phyloP scores from a whole-genome alignment of 495 filamentous ascomycete species.

The Emericellopsis terricola region DNA sequence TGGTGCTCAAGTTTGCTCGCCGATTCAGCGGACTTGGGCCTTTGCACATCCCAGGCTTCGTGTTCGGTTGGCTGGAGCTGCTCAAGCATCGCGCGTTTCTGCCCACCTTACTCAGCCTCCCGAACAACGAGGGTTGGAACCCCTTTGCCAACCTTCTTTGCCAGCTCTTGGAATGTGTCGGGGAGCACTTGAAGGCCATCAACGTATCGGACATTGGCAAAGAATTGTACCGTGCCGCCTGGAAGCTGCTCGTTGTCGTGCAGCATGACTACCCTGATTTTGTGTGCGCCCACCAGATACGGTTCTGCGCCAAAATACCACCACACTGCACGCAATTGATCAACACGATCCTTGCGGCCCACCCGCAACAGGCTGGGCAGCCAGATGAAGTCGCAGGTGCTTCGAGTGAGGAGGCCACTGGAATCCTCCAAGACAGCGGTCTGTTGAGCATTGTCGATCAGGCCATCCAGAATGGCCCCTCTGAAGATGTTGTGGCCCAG shows the following conservation, averaged over 20 bases:
- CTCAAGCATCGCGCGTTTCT: constrained; percentile 76
- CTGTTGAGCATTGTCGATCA: constrained; percentile 52
- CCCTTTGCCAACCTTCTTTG: constrained; percentile 59
- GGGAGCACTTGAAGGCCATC: constrained; percentile 59
- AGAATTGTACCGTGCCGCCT: constrained; percentile 65
- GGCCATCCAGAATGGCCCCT: constrained; percentile 38
- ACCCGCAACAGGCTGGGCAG: constrained; percentile 23
- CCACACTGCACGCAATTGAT: constrained; percentile 73
- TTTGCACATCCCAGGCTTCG: constrained; percentile 56
- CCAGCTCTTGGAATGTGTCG: constrained; percentile 54
- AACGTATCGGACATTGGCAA: constrained; percentile 52
- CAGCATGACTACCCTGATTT: constrained; percentile 94
- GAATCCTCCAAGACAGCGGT: constrained; percentile 20
- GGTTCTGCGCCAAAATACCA: constrained; percentile 73
- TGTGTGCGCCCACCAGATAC: constrained; percentile 68
- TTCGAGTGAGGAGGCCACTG: not conserved
- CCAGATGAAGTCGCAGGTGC: constrained; percentile 34
- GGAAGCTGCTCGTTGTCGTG: constrained; percentile 68
- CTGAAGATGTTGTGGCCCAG: constrained; percentile 49
- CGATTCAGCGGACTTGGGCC: constrained; percentile 66
- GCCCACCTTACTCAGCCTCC: constrained; percentile 56
- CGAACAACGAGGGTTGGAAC: constrained; percentile 54
- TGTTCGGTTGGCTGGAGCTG: constrained; percentile 68
- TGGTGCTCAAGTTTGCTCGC: constrained; percentile 53
- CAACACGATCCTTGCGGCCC: constrained; percentile 75